Conservation (phyloP, 768 basidiomycete species). For the Termitomyces sp. region DNA sequence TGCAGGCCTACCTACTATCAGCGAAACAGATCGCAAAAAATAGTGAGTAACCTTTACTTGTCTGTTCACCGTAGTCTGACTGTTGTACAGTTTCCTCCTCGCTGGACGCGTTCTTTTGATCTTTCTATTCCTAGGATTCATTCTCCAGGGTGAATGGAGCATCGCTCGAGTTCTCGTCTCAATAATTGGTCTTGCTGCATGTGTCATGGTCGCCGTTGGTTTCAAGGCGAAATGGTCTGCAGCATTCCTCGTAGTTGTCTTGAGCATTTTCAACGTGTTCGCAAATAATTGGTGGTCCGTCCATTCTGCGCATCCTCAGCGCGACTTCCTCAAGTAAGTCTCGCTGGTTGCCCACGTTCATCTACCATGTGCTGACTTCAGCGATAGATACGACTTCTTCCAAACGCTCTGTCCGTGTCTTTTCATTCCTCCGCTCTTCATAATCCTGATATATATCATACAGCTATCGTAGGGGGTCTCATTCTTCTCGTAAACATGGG, state of each 20-base stretch:
- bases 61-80: not conserved
- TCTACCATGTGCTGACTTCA: constrained; percentile 16
- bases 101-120: constrained; percentile 96
- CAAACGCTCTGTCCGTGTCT: constrained; percentile 73
- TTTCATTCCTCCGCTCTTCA: not conserved
- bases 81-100: constrained; percentile 80
- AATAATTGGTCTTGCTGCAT: constrained; percentile 85
- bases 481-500: constrained; percentile 98
- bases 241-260: constrained; percentile 85
- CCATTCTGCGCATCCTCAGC: constrained; percentile 86
- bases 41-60: constrained; percentile 53
- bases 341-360: not conserved
- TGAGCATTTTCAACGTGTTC: constrained; percentile 95
- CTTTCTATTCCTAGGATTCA: constrained; percentile 98
- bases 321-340: constrained; percentile 94
- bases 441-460: constrained; percentile 4
- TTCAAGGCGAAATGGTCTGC: constrained; percentile 99
- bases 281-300: constrained; percentile 99
- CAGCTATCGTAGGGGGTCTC: constrained; percentile 92
- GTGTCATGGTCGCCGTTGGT: constrained; percentile 94
- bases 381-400: constrained; percentile 92
- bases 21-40: constrained; percentile 96
- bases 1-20: constrained; percentile 84
- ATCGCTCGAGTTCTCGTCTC: constrained; percentile 84
- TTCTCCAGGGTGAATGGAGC: constrained; percentile 89